Evolutionary conservation across 306 rosid species (phyloP), one percentile per base, ranked within the genome.

Genomic region (Trifolium repens): DNA sequence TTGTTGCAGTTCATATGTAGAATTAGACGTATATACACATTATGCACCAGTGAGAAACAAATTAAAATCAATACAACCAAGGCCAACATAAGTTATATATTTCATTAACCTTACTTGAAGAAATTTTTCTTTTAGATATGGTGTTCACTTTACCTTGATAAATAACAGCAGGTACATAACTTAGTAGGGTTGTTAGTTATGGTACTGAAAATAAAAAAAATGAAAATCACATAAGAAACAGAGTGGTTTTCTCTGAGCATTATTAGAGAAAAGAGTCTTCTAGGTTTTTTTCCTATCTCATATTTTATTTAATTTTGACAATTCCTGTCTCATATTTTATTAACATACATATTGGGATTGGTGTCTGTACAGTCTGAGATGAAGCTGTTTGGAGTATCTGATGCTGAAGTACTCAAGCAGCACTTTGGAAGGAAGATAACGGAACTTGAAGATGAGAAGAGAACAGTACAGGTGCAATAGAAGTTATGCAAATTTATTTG

Each of bases 391-490:
- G 98, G 97, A 82, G 90, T 82, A 47, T 75, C 87, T 17, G 98
- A 91, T 72, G 88, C 97, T 42, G 91, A 81, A 69, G 80, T 88
- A 75, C 96, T 96, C 79, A 96, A 96, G 85, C 99, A 96, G 53
- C 99, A 89, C 85, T 96, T 92, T 72, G 99, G 98, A 84, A 90
- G 88, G 96, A 96, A 96, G 87, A 87, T 96, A 47, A 79, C 79
- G 88, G 99, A 90, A 78, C 87, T 96, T 34, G 99, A 96, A 82
- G 98, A 96, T 75, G 99, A 96, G 86, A 96, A 96, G 83, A 89
- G 87, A 89, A 61, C 80, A 55, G 99, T 96, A 70, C 97, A 94
- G 97, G 99, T 94, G 57, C 67, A 50, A 66, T 67, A 79, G 42
- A 71, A 78, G 63, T 73, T 74, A 80, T 59, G 59, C 55, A 64